Evolutionary conservation across 371 early-diverging fungal species (phyloP).

Genomic region (Chytridium lagenaria): DNA sequence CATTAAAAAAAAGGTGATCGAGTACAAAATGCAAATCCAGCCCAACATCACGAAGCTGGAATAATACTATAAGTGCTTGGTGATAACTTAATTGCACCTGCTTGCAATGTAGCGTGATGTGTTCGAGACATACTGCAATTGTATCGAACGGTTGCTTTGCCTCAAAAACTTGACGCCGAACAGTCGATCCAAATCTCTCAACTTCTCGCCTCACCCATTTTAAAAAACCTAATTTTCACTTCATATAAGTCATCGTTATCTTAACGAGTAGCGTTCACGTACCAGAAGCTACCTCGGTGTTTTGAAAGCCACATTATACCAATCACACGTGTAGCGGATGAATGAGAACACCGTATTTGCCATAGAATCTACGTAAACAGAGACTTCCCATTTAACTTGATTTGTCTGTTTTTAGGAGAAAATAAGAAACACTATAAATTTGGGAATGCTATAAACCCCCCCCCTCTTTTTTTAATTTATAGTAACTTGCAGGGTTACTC

Average conservation of each 20-base stretch:
- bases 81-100: conserved; percentile 53
- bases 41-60: conserved; percentile 72
- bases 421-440: too few relatives aligned
- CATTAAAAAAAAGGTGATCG: conserved; percentile 76
- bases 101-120: conserved; percentile 74
- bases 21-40: conserved; percentile 86
- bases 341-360: conserved; percentile 85
- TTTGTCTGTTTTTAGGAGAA: conserved; percentile 59
- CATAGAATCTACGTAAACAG: conserved; percentile 82
- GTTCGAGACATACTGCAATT: conserved; percentile 84
- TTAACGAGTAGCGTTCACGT: conserved; percentile 26
- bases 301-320: conserved; percentile 88
- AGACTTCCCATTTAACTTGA: conserved; percentile 88
- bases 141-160: conserved; percentile 76
- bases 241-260: too few relatives aligned
- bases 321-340: conserved; percentile 91
- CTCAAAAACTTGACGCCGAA: conserved; percentile 87
- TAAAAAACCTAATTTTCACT: conserved; percentile 69
- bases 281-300: conserved; percentile 85
- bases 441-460: too few relatives aligned
- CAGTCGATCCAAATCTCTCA: conserved; percentile 81
- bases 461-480: too few relatives aligned
- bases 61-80: not conserved
- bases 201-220: conserved; percentile 91
- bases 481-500: too few relatives aligned